These are phyloP conservation scores for Lactarius hatsudake DNA, from an alignment of 768 basidiomycete species.

Conservation along the genomic window DNA sequence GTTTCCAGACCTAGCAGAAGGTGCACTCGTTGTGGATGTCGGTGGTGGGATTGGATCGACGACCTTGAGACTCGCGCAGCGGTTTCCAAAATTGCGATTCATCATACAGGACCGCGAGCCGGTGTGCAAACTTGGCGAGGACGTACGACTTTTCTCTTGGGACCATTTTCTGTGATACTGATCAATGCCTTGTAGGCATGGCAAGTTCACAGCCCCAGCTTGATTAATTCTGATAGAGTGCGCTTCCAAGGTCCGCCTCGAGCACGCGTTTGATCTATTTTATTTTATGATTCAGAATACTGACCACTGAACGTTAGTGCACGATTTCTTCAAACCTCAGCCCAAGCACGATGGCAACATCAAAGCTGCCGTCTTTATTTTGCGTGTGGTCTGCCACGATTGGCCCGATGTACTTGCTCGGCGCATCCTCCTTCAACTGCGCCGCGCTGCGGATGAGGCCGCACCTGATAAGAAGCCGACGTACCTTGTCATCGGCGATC, in stretches of 20 bases:
- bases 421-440: slow-evolving; percentile 46
- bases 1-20: slow-evolving; percentile 51
- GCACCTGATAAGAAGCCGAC: slow-evolving; percentile 37
- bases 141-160: slow-evolving; percentile 27
- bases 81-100: slow-evolving; percentile 44
- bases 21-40: slow-evolving; percentile 59
- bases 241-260: slow-evolving; percentile 25
- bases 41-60: slow-evolving; percentile 67
- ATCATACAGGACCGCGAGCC: slow-evolving; percentile 61
- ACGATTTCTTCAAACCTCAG: slow-evolving; percentile 76
- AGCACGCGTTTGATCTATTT: background rate
- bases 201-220: slow-evolving; percentile 25
- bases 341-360: slow-evolving; percentile 23
- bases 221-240: slow-evolving; percentile 27
- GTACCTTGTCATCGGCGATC: slow-evolving; percentile 67
- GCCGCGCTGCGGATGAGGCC: slow-evolving; percentile 36
- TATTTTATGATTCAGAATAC: background rate
- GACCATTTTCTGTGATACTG: background rate
- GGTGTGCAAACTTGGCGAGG: slow-evolving; percentile 50
- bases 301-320: slow-evolving; percentile 39
- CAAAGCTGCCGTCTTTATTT: slow-evolving; percentile 61
- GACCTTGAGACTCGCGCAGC: slow-evolving; percentile 42
- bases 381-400: slow-evolving; percentile 73
- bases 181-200: slow-evolving; percentile 21
- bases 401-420: slow-evolving; percentile 61